These are phyloP conservation scores for Vigna nakashimae DNA, from an alignment of 306 rosid genomes.

Conservation along the genomic window DNA sequence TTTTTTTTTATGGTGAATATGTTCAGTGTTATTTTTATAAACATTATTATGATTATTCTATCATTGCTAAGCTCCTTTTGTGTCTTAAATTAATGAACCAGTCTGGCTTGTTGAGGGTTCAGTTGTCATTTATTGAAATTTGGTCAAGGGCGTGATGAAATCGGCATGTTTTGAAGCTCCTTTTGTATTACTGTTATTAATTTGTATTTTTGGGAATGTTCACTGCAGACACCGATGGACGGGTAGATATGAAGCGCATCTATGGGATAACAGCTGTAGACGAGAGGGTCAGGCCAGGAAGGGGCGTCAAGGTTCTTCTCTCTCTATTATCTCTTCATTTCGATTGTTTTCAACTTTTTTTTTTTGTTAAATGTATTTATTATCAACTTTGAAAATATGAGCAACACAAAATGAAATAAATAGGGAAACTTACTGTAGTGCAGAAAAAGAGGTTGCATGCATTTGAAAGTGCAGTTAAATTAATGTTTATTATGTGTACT, in stretches of 20 bases:
- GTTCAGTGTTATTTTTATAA: neutral
- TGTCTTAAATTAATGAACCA: neutral
- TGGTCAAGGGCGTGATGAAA: conserved; percentile 5
- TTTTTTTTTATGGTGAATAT: neutral
- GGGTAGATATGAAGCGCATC: conserved; percentile 98
- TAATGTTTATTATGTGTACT: neutral
- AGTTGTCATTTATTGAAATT: neutral
- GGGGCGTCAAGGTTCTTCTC: conserved; percentile 85
- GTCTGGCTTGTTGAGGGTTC: neutral
- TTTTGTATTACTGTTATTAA: neutral
- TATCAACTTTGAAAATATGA: neutral
- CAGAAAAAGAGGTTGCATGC: conserved; percentile 54
- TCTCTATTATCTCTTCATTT: neutral
- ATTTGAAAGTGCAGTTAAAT: neutral
- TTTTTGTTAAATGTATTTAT: neutral
- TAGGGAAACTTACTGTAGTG: neutral
- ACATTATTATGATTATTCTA: neutral
- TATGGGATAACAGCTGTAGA: conserved; percentile 96
- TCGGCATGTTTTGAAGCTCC: neutral
- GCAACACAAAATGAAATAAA: neutral
- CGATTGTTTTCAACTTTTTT: neutral
- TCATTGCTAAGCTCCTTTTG: neutral
- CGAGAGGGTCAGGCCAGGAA: conserved; percentile 89
- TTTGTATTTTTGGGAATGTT: neutral
- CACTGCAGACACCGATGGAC: conserved; percentile 87